Base-by-base conservation (phyloP, 2,329 filamentous ascomycete species). In the Ophiostoma novo-ulmi region DNA sequence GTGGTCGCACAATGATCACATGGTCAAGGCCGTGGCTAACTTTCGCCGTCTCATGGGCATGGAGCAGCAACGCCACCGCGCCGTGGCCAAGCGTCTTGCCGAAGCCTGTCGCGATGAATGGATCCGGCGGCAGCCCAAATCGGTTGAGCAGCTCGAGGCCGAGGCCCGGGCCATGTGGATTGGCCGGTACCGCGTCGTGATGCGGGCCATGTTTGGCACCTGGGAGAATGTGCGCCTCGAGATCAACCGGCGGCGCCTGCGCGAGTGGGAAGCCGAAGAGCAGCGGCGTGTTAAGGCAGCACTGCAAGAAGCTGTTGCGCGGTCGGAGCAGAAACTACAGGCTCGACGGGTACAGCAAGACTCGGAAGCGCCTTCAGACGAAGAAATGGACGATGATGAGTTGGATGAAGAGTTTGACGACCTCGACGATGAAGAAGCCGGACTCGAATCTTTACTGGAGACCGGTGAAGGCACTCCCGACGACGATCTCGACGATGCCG, bases 1-100 rank as follows among this genome's bases (percentile, higher is more conserved):
- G 76, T 98, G 92, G 83, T 89, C 91, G n/a, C 93, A 96, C 75
- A 86, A 88, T 77, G 94, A 98, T 76, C 92, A 98, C 77, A 84
- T 98, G 69, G 84, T 91, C 65, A 89, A 89, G 66, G 94, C 97
- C 73, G 89, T 91, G 71, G 77, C 90, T 14, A 90, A 94, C 75
- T 94, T 98, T 75, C 88, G 92, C 67, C 91, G 89, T 75, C 83
- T 98, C 48, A 87, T 98, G 81, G 80, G 89, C 2, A 87, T 88
- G 71, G 95, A 99, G 78, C 91, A 93, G 75, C 87, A 87, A 73
- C 85, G 89, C 14, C 94, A 98, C 79, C 88, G 88, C 48, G 83
- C 86, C n/a, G 83, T 85, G 2, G 94, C 94, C 1, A 97, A 93
- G 78, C 87, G 88, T 69, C 80, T 96, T 69, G 94, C 94, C 1